phyloP scores from a whole-genome alignment of 805 yeast species.

The Maudiozyma saulgeensis region DNA sequence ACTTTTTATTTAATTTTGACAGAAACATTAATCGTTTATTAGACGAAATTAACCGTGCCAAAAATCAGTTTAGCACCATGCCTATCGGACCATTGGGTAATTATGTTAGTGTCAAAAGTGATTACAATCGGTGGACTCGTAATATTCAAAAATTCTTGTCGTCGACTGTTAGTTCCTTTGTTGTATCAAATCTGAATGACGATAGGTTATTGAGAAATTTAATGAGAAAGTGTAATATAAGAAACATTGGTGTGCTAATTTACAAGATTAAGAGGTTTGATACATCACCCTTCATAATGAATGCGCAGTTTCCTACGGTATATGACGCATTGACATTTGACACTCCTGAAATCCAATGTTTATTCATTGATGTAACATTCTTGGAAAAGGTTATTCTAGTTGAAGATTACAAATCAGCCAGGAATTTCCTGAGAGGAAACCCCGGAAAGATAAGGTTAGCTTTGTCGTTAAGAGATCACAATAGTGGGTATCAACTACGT shows the following conservation, averaged over 20 bases:
- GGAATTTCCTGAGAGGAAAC: slow-evolving; percentile 30
- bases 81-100: slow-evolving; percentile 83
- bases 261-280: slow-evolving; percentile 34
- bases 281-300: slow-evolving; percentile 39
- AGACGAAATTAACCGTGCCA: slow-evolving; percentile 30
- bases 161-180: slow-evolving; percentile 47
- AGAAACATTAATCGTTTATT: slow-evolving; percentile 34
- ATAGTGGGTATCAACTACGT: slow-evolving; percentile 38
- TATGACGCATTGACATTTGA: slow-evolving; percentile 52
- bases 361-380: slow-evolving; percentile 52
- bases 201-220: slow-evolving; percentile 34
- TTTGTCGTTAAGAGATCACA: slow-evolving; percentile 33
- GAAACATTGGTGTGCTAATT: slow-evolving; percentile 41
- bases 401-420: slow-evolving; percentile 43
- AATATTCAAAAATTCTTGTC: slow-evolving; percentile 49
- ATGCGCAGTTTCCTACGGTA: slow-evolving; percentile 35
- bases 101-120: slow-evolving; percentile 45
- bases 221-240: slow-evolving; percentile 26
- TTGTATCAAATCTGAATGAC: slow-evolving; percentile 60
- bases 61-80: slow-evolving; percentile 32
- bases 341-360: slow-evolving; percentile 45
- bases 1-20: slow-evolving; percentile 43
- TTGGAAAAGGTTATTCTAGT: slow-evolving; percentile 53
- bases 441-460: slow-evolving; percentile 36
- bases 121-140: slow-evolving; percentile 45